These are phyloP conservation scores for Heliamphora exappendiculata DNA, from an alignment of 148 eudicot genomes.

Conservation along the genomic window DNA sequence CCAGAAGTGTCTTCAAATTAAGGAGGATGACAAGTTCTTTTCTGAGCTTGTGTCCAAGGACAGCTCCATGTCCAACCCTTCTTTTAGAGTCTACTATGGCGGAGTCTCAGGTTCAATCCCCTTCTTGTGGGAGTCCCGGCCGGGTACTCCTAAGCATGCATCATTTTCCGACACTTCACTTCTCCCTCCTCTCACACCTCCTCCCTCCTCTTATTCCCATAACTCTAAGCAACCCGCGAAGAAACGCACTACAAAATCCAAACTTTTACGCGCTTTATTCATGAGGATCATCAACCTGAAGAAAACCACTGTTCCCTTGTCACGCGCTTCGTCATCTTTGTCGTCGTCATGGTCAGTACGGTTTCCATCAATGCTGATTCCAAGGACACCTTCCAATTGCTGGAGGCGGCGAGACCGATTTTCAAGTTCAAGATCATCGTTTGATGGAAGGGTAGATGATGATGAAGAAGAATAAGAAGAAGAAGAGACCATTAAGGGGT, in stretches of 20 bases:
- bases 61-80: constrained; percentile 29
- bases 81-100: constrained; percentile 59
- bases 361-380: background rate
- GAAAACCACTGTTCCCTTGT: background rate
- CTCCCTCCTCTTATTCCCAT: constrained; percentile 27
- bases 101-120: constrained; percentile 53
- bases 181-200: constrained; percentile 44
- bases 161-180: constrained; percentile 5
- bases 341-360: background rate
- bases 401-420: too few species aligned
- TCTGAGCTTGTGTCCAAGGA: constrained; percentile 37
- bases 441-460: background rate
- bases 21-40: constrained; percentile 42
- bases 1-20: too few species aligned
- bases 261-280: constrained; percentile 18
- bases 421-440: background rate
- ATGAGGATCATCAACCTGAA: constrained; percentile 5
- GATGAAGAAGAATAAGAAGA: too few species aligned
- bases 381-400: background rate
- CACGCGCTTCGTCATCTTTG: constrained; percentile 14
- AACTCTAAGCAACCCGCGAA: constrained; percentile 7
- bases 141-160: constrained; percentile 72
- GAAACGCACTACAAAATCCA: constrained; percentile 18
- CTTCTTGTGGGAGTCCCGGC: constrained; percentile 72
- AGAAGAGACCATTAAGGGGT: background rate